Base-by-base conservation (phyloP, 805 yeast genomes). In the Wickerhamia fluorescens region DNA sequence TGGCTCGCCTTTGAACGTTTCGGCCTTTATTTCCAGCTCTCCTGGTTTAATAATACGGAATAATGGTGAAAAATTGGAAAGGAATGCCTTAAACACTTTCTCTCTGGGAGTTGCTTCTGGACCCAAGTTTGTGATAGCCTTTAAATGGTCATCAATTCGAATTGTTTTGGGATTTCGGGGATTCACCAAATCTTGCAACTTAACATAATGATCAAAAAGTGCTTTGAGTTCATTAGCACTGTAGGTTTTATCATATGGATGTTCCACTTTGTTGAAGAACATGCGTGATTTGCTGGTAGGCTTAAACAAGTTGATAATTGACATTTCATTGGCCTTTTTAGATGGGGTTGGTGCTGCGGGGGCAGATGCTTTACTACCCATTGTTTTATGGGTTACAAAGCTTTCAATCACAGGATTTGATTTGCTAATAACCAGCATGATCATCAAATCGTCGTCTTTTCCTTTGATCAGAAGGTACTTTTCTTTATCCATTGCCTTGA, bases 401-500 rank as follows among this genome's bases (percentile, higher is more conserved):
- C 65, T 66, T 21, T 65, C 70, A 15, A 87, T 56, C 21, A 56
- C 65, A 30, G 73, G 70, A 18, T 58, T 54, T 0, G 58, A 56
- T 16, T 56, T 58, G 10, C 66, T 68, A 17, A 75, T 73, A 1
- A 71, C 42, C 6, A 69, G 59, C 2, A 67, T 60, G 13, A 89
- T 61, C 1, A 71, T 66, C 16, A 87, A 58, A 44, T 83, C 94
- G 34, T 88, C 96, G 21, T 78, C 92, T 45, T 85, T 83, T 6
- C 95, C 96, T 41, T 87, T 85, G 15, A 78, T 51, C 33, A 75
- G 75, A 14, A 92, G 36, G 31, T 78, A 71, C 2, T 75, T 74
- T 24, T 68, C 66, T 49, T 86, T 89, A 40, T 84, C 95, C 78
- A 88, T 85, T 5, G 82, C 77, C 47, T 86, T 89, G 31, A 89